Evolutionary conservation across 75 land plant genomes (phyloP), one percentile per base, ranked within the genome.

Genomic region (Sequoia sempervirens): DNA sequence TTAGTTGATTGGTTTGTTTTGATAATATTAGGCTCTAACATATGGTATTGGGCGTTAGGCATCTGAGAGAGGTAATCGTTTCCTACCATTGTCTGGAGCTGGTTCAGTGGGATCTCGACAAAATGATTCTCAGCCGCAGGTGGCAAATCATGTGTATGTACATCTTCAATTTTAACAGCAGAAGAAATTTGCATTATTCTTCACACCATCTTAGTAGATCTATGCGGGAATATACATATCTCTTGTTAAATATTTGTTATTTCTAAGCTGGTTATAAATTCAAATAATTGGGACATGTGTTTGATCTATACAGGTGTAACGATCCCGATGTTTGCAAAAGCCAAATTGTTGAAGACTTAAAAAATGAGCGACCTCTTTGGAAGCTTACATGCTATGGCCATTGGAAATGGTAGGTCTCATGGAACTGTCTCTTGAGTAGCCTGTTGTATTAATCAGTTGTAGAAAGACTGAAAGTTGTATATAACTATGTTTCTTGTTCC

Each of bases 311-410:
- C 79, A 95, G 95, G 86, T 95, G 95, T 85, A 86, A 89, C 45
- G 91, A 95, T 86, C 92, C 93, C 68, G 88, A 90, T 41, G 52
- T 84, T 13, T 95, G 97, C 84, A 95, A 92, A 80, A 68, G 80
- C 18, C 82, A 66, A 81, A 90, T 95, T 61, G 81, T 45, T 73
- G 93, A 92, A 80, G 97, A 95, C 86, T 87, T 88, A 80, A 74
- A 89, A 82, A 83, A 88, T 69, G 97, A 95, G 78, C 85, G 82
- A 56, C 97, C 97, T 47, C 79, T 90, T 84, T 95, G 97, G 97
- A 93, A 88, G 87, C 91, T 93, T 68, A 93, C 97, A 41, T 93
- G 93, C 80, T 95, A 95, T 88, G 90, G 89, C 37, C 95, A 95
- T 75, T 80, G 61, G 32, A 95, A 88, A 86, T 69, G 81, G 96